These are phyloP conservation scores for Arthroderma sp. DNA, from an alignment of 2,329 filamentous ascomycete genomes.

Conservation along the genomic window DNA sequence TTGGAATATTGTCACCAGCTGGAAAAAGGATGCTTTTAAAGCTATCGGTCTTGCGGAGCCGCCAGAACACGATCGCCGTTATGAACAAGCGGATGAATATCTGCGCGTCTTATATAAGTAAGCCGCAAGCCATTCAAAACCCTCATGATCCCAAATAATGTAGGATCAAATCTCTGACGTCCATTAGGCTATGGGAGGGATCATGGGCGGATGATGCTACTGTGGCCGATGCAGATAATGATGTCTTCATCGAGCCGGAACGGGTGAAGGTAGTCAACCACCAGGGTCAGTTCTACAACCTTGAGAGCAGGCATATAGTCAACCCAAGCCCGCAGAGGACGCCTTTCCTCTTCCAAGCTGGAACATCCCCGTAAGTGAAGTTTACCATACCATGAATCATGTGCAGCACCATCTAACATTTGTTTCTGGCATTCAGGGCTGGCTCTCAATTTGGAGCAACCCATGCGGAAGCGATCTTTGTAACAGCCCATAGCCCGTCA, in stretches of 20 bases:
- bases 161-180: conserved; percentile 15
- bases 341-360: conserved; percentile 46
- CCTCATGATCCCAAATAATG: not conserved
- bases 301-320: conserved; percentile 36
- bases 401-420: not conserved
- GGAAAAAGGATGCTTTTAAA: conserved; percentile 51
- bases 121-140: conserved; percentile 18
- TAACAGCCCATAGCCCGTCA: conserved; percentile 40
- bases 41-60: conserved; percentile 46
- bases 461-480: conserved; percentile 50
- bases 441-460: conserved; percentile 44
- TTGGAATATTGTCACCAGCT: conserved; percentile 55
- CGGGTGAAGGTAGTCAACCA: conserved; percentile 50
- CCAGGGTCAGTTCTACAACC: conserved; percentile 41
- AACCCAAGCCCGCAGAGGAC: conserved; percentile 46
- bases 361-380: conserved; percentile 34
- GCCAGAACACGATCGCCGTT: conserved; percentile 49
- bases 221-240: conserved; percentile 38
- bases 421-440: conserved; percentile 19
- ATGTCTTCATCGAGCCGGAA: conserved; percentile 45
- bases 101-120: conserved; percentile 47
- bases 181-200: conserved; percentile 34
- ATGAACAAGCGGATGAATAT: conserved; percentile 50
- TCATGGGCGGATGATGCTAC: conserved; percentile 48
- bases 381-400: not conserved